Base-by-base conservation (phyloP, 2,329 filamentous ascomycete species). In the Colletotrichum sp. region DNA sequence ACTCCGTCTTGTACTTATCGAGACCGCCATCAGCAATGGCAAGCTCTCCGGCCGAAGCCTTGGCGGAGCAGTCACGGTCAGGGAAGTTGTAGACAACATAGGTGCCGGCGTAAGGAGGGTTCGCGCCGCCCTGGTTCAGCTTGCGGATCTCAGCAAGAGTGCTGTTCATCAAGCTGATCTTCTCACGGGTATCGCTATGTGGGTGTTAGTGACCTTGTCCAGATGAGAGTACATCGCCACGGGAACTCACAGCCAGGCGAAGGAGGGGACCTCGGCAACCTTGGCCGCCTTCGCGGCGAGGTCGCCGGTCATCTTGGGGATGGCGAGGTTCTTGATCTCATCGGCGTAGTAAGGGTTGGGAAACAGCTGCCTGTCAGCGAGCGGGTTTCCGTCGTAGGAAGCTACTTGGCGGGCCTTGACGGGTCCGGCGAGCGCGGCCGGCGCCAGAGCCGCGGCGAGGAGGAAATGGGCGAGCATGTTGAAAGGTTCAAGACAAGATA, bases 241-340 rank as follows among this genome's bases (percentile, higher is more conserved):
- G 24, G 24, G 24, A 16, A 30, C 77, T 80, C 39, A 83, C 79
- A 79, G 81, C 80, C 78, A 81, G 57, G 80, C 82, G 66, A 82
- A 82, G 4, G 80, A 81, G n/a, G 83, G 80, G 7, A 84, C 79
- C 36, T 79, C 79, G 9, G 80, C 81, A 34, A 82, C 80, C 30
- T 80, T 80, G 39, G 80, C 79, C 9, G 81, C 80, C 71, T 83
- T 85, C 7, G 85, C 85, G 24, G 84, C 85, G 64, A 89, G 82
- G 16, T 87, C 84, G 7, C 86, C 83, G 12, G 86, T 85, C 74
- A 92, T 83, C 4, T 89, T 89, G 5, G 91, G 90, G 43, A 92
- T 87, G 4, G 91, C 91, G 3, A 85, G 82, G 48, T 81, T 85
- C 48, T 86, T 83, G 36, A 86, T 81, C 75, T 86, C 82, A 3